Evolutionary conservation across 768 basidiomycete species (phyloP).

Genomic region (Suillus spraguei): DNA sequence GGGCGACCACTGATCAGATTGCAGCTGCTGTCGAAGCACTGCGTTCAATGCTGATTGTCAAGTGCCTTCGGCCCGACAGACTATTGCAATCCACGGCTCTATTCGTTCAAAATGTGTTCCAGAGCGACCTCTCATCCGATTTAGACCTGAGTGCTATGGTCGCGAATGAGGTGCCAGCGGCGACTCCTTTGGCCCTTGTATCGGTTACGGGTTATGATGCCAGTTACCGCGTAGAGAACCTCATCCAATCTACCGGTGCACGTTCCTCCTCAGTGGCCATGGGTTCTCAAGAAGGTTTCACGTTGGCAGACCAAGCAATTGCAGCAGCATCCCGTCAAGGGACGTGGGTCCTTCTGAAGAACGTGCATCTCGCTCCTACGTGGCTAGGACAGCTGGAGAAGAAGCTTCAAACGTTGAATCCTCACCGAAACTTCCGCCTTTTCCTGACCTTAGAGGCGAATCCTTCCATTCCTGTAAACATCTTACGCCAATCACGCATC

Average conservation of each 20-base stretch:
- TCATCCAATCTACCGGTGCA: slow-evolving; percentile 75
- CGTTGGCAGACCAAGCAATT: slow-evolving; percentile 94
- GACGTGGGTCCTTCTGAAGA: slow-evolving; percentile 96
- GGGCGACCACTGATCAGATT: slow-evolving; percentile 18
- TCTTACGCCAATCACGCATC: slow-evolving; percentile 92
- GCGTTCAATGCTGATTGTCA: slow-evolving; percentile 77
- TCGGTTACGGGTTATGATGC: slow-evolving; percentile 98
- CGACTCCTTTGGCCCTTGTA: slow-evolving; percentile 85
- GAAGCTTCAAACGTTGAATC: slow-evolving; percentile 88
- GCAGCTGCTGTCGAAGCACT: slow-evolving; percentile 74
- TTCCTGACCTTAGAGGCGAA: slow-evolving; percentile 99
- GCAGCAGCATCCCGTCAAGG: slow-evolving; percentile 90
- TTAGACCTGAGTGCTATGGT: slow-evolving; percentile 84
- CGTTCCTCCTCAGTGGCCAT: slow-evolving; percentile 92
- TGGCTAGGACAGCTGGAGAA: slow-evolving; percentile 98
- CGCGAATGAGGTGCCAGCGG: slow-evolving; percentile 72
- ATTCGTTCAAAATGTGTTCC: slow-evolving; percentile 79
- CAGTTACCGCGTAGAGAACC: slow-evolving; percentile 92
- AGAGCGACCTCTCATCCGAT: slow-evolving; percentile 75
- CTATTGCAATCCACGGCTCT: slow-evolving; percentile 79
- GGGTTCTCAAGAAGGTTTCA: slow-evolving; percentile 98
- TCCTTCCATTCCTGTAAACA: slow-evolving; percentile 93
- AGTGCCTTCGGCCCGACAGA: slow-evolving; percentile 92
- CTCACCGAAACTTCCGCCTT: slow-evolving; percentile 90
- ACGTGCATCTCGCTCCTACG: slow-evolving; percentile 92